Evolutionary conservation across 2,329 filamentous ascomycete species (phyloP).

Genomic region (Chrysoporthe deuterocubensis): DNA sequence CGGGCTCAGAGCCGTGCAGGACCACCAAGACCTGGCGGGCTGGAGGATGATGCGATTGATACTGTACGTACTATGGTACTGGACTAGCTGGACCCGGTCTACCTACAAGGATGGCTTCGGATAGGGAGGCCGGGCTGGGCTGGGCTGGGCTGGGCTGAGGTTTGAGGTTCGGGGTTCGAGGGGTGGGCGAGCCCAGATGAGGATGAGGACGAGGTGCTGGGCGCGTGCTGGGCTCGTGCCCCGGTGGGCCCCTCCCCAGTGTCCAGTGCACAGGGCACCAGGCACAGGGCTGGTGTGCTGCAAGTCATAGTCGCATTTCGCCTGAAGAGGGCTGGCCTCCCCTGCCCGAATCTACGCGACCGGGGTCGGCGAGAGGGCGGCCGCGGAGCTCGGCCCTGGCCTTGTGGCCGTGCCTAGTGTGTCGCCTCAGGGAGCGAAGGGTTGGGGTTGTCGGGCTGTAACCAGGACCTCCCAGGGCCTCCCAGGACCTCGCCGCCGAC

Average conservation of each 20-base stretch:
- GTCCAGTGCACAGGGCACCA: conserved; percentile 9
- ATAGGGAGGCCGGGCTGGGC: background rate
- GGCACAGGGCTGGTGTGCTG: conserved; percentile 8
- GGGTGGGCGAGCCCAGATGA: background rate
- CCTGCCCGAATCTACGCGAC: background rate
- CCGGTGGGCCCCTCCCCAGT: background rate
- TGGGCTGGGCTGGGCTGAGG: conserved; percentile 4
- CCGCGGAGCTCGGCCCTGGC: conserved; percentile 3
- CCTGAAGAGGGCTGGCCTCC: conserved; percentile 11
- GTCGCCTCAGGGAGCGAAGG: background rate
- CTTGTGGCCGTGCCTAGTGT: background rate
- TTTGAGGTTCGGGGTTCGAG: background rate
- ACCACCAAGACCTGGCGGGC: background rate
- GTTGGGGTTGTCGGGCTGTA: background rate
- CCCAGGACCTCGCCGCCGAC: too few relatives aligned
- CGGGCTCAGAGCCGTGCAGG: background rate
- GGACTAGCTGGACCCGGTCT: too few relatives aligned
- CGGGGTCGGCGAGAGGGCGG: background rate
- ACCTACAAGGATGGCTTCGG: background rate
- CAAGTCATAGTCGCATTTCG: conserved; percentile 23
- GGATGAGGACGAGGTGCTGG: too few relatives aligned
- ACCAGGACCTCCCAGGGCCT: too few relatives aligned
- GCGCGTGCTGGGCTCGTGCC: background rate
- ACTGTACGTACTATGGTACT: background rate
- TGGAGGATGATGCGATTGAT: background rate